Evolutionary conservation across 1,284 basidiomycete species (phyloP), one percentile per base, ranked within the genome.

Genomic region (Cryptococcus maquisensis): DNA sequence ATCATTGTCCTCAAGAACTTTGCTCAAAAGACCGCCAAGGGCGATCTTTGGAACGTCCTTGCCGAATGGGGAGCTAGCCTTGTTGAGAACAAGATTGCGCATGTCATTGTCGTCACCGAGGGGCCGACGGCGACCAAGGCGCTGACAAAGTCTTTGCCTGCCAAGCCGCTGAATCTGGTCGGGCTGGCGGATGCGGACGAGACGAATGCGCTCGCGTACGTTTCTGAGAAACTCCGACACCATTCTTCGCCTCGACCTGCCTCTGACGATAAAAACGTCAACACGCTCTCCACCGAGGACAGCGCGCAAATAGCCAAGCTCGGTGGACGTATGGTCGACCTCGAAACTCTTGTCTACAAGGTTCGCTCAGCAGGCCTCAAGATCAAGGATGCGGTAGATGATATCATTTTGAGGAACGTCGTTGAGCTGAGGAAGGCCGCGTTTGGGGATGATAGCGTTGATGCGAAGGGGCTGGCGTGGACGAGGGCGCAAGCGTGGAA

Each of bases 21-120:
- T 67, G 84, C 83, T 12, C 74, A 80, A 26, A 86, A 84, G 54
- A 81, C 83, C 15, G 83, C 83, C 1, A 74, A 80, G n/a, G 82
- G 82, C 55, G 86, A 90, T 42, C 67, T 97, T 20, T 82, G 90
- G 71, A 80, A 81, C 42, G 87, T 87, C 2, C 75, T 98, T 20
- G 83, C 88, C 1, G 84, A 87, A 55, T 98, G 95, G 95, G 87
- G 84, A 3, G 90, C 90, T 0, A 81, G 80, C 13, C 78, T 96
- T 39, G 83, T 85, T 1, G 88, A 93, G 67, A 89, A 86, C 66
- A 81, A 86, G 76, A 88, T 88, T 52, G 95, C 95, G 0, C 95
- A 98, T 73, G 92, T 97, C 40, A 80, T 98, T 46, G 85, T 98
- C 43, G 80, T 94, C 36, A 90, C 88, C 63, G 91, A 98, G 70